Evolutionary conservation across 441 rosid species (phyloP).

Genomic region (Pelargonium myrrhifolium): DNA sequence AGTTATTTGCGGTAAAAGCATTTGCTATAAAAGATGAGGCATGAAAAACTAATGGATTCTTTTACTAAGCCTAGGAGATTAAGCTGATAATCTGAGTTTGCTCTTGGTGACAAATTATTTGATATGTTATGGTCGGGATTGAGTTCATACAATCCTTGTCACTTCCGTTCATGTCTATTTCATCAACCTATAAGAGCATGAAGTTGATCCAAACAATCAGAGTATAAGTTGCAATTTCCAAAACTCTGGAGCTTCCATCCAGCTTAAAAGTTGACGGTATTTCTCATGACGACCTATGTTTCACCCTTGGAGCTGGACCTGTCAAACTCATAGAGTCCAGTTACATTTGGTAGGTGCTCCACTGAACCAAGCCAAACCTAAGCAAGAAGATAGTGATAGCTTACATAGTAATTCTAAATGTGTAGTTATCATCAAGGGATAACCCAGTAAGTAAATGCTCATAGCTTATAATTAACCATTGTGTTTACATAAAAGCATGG

Average conservation of each 20-base stretch:
- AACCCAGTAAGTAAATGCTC: not conserved
- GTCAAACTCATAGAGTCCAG: not conserved
- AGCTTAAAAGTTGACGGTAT: not conserved
- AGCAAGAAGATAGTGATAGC: too few relatives aligned
- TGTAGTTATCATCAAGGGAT: not conserved
- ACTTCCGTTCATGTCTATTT: not conserved
- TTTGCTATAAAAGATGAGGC: not conserved
- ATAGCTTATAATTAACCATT: not conserved
- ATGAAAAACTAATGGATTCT: not conserved
- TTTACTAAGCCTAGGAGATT: not conserved
- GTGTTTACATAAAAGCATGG: not conserved
- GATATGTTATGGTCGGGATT: not conserved
- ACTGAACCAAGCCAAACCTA: not conserved
- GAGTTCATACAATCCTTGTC: not conserved
- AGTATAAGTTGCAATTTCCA: not conserved
- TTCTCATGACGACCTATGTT: not conserved
- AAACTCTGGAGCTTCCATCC: not conserved
- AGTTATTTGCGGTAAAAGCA: not conserved
- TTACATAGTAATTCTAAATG: too few relatives aligned
- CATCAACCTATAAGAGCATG: not conserved
- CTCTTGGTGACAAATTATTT: not conserved
- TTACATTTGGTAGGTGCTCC: not conserved
- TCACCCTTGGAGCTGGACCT: not conserved
- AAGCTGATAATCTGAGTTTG: not conserved
- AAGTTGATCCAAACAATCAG: not conserved